Base-by-base conservation (phyloP, 371 early-diverging fungal genomes). In the Mucor sp. region DNA sequence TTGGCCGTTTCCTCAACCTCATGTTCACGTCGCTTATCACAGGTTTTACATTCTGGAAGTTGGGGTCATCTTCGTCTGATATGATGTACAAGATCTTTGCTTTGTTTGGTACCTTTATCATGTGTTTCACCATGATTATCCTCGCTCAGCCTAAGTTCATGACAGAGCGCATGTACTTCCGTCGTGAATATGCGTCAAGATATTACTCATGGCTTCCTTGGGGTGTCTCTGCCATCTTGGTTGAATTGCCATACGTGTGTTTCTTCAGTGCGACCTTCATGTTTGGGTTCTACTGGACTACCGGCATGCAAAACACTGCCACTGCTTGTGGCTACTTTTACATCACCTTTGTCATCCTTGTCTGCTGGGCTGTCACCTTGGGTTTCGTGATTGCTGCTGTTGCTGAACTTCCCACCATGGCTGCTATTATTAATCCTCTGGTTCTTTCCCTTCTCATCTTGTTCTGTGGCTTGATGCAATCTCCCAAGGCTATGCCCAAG, bases 161-260 rank as follows among this genome's bases (percentile, higher is more conserved):
- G 44, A 75, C 77, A 7, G 88, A 91, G 66, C 82, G 90, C 32
- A 72, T 68, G 21, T 86, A 82, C 75, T 90, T 87, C 67, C 80
- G 82, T 37, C 81, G 91, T 30, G 92, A 91, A 72, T 73, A 82
- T 6, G 82, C 89, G 4, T 78, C 87, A 28, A 86, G 87, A 48
- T 87, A 88, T 65, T 91, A 91, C 67, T 78, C 84, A 21, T 88
- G 88, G 84, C 72, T 76, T 14, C 79, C 90, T 1, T 89, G 87
- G 75, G 83, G 82, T 19, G 33, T 72, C 3, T 72, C 83, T 14
- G 77, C 84, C 61, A 69, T 85, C 21, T 47, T 83, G 39, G 76
- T 79, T 17, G 85, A 87, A 58, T 58, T 87, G 14, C 88, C 88
- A 15, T 87, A 84, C 50, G 65, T 81, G 15, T 28, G 85, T 21